Percentiles rank a stretch among this genome's conserved stretches.
phyloP scores from a whole-genome alignment of 83 land plant genomes.

The Thuja plicata region DNA sequence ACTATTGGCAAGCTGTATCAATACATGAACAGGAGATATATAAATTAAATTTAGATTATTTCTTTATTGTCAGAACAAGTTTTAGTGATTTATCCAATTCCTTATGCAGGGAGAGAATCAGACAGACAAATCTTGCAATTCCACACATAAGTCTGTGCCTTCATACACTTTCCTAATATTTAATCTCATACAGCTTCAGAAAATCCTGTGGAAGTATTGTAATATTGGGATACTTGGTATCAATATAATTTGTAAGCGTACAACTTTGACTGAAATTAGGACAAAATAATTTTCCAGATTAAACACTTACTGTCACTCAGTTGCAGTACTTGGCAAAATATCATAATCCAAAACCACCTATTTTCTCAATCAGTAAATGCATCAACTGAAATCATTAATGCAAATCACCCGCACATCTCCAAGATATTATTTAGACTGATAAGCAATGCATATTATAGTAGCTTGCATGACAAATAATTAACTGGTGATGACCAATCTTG shows the following conservation, averaged over 20 bases:
- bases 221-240: not conserved
- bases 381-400: not conserved
- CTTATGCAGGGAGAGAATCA: not conserved
- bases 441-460: not conserved
- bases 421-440: not conserved
- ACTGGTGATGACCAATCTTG: not conserved
- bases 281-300: not conserved
- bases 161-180: not conserved
- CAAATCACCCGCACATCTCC: not conserved
- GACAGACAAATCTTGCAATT: not conserved
- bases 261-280: not conserved
- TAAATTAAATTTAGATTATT: not conserved
- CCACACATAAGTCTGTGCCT: not conserved
- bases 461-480: not conserved
- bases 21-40: not conserved
- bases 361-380: not conserved
- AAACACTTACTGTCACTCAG: not conserved
- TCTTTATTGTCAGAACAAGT: not conserved
- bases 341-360: not conserved
- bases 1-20: not conserved
- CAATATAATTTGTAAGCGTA: not conserved
- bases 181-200: not conserved
- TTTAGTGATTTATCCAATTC: not conserved
- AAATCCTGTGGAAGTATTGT: not conserved
- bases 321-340: not conserved